phyloP scores from a whole-genome alignment of 352 stramenopile genomes.

The Globisporangium lucens region DNA sequence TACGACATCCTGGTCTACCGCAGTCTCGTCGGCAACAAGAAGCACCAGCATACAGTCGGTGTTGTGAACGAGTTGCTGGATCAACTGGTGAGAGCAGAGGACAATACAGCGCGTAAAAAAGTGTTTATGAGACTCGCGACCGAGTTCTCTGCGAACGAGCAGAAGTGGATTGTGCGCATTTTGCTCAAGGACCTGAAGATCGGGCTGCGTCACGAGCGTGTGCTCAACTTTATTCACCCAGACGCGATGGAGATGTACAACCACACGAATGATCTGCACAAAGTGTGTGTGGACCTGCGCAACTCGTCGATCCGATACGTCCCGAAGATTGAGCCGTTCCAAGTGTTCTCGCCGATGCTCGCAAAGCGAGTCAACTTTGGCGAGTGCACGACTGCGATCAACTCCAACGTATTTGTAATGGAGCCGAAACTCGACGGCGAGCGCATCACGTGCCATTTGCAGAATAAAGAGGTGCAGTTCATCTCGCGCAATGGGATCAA shows the following conservation, averaged over 20 bases:
- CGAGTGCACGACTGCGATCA: conserved; percentile 70
- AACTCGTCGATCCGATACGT: conserved; percentile 83
- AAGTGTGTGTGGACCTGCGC: conserved; percentile 66
- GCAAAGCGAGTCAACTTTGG: conserved; percentile 85
- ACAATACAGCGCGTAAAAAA: conserved; percentile 36
- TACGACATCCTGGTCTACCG: conserved; percentile 72
- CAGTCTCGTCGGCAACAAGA: conserved; percentile 34
- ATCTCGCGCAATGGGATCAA: conserved; percentile 86
- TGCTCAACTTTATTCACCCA: conserved; percentile 78
- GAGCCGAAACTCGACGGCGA: conserved; percentile 86
- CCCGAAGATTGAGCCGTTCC: conserved; percentile 72
- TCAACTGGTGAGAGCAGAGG: conserved; percentile 44
- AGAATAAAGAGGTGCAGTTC: conserved; percentile 61
- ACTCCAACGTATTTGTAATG: conserved; percentile 71
- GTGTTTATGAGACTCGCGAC: conserved; percentile 75
- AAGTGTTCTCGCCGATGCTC: conserved; percentile 86
- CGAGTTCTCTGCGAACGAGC: conserved; percentile 67
- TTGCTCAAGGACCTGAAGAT: conserved; percentile 88
- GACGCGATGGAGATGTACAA: conserved; percentile 87
- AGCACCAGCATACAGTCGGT: conserved; percentile 50
- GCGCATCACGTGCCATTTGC: conserved; percentile 77
- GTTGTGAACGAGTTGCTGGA: conserved; percentile 67
- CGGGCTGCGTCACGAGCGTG: conserved; percentile 72
- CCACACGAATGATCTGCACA: conserved; percentile 81
- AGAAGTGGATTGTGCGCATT: conserved; percentile 84